Evolutionary conservation across 2,329 filamentous ascomycete genomes (phyloP).

Genomic region (Graphium sp.): DNA sequence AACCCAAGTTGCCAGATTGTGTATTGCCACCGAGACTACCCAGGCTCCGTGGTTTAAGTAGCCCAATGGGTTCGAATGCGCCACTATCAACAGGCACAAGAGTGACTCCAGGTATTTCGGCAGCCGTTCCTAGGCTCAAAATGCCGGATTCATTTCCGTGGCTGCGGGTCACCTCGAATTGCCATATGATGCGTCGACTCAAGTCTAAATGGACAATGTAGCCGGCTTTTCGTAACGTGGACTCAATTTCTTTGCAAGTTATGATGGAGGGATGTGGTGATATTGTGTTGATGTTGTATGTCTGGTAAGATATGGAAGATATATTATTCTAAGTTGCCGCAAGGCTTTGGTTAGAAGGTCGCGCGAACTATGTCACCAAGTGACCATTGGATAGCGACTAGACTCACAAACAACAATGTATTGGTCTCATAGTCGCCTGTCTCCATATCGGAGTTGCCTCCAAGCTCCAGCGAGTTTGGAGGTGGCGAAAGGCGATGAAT

Average conservation of each 20-base stretch:
- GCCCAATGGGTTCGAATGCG: conserved; percentile 26
- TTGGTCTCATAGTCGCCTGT: conserved; percentile 47
- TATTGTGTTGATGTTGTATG: conserved; percentile 31
- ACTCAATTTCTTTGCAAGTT: conserved; percentile 32
- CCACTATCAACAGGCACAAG: conserved; percentile 31
- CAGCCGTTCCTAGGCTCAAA: conserved; percentile 1
- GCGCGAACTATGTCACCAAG: background rate
- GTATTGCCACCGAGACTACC: conserved; percentile 23
- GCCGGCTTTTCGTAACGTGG: conserved; percentile 30
- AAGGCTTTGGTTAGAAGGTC: conserved; percentile 6
- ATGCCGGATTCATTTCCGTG: conserved; percentile 19
- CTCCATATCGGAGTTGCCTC: conserved; percentile 48
- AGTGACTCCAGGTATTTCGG: conserved; percentile 22
- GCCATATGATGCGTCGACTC: conserved; percentile 32
- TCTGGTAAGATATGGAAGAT: conserved; percentile 33
- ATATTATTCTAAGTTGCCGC: conserved; percentile 31
- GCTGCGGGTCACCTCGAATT: conserved; percentile 33
- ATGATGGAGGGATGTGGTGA: conserved; percentile 24
- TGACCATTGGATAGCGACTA: conserved; percentile 6
- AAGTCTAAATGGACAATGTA: conserved; percentile 35
- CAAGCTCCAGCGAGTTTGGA: conserved; percentile 1
- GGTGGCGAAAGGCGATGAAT: background rate
- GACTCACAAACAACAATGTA: conserved; percentile 37
- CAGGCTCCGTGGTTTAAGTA: conserved; percentile 25
- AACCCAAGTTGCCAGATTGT: conserved; percentile 19